These are phyloP conservation scores for Hemileia vastatrix DNA, from an alignment of 1,284 basidiomycete genomes.

Conservation along the genomic window DNA sequence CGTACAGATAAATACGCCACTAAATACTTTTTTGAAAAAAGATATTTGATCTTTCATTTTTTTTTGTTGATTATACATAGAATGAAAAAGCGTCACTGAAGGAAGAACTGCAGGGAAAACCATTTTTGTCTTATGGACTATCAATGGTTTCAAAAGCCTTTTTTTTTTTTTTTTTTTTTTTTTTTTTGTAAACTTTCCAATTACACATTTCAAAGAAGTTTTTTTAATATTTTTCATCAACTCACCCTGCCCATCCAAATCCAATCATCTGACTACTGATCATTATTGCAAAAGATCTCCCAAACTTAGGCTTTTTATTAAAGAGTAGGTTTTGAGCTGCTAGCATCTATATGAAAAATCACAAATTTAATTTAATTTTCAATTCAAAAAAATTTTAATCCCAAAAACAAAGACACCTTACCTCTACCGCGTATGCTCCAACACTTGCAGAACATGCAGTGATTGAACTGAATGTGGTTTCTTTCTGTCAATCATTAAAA, in stretches of 20 bases:
- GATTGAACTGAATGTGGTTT: conserved; percentile 18
- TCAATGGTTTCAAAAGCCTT: background rate
- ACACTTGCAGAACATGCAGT: conserved; percentile 12
- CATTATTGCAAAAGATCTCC: conserved; percentile 11
- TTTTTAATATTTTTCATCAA: no score
- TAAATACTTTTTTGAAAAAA: conserved; percentile 17
- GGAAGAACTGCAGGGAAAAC: conserved; percentile 13
- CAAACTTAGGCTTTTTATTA: conserved; percentile 3
- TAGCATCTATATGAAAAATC: conserved; percentile 14
- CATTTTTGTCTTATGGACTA: background rate
- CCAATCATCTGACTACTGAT: conserved; percentile 20
- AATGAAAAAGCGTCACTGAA: conserved; percentile 13
- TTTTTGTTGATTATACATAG: conserved; percentile 3
- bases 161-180: no score
- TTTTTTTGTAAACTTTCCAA: no score
- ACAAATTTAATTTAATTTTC: background rate
- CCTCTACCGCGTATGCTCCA: conserved; percentile 11
- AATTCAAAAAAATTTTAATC: background rate
- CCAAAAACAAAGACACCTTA: background rate
- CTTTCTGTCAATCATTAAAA: conserved; percentile 4
- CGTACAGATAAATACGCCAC: conserved; percentile 9
- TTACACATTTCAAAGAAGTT: no score
- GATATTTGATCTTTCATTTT: conserved; percentile 5
- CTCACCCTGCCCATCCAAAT: conserved; percentile 10
- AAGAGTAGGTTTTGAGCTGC: conserved; percentile 13